Conservation (phyloP, 768 basidiomycete genomes). For the Russula lepida region DNA sequence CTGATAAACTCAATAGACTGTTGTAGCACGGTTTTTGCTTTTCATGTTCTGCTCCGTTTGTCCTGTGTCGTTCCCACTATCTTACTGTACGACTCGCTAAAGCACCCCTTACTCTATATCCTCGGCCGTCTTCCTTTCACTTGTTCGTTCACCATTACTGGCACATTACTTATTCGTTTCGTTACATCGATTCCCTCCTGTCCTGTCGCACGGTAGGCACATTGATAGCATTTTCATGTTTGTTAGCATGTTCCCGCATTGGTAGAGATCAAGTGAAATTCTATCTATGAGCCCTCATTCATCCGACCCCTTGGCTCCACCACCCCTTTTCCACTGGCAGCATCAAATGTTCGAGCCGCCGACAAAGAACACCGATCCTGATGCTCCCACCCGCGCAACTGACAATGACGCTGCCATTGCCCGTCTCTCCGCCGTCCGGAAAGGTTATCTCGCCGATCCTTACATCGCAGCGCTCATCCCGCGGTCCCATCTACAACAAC, state of each 20-base stretch:
- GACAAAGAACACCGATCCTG: constrained; percentile 32
- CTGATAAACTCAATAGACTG: constrained; percentile 43
- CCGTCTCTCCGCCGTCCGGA: constrained; percentile 75
- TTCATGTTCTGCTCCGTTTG: constrained; percentile 5
- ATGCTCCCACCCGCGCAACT: constrained; percentile 63
- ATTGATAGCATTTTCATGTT: not conserved
- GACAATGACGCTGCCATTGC: constrained; percentile 79
- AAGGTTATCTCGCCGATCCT: constrained; percentile 73
- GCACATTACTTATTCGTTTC: constrained; percentile 5
- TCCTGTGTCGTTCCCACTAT: constrained; percentile 8
- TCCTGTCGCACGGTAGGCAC: constrained; percentile 11
- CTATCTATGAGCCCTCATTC: not conserved
- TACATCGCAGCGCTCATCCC: constrained; percentile 63
- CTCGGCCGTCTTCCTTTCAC: constrained; percentile 8
- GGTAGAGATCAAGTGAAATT: constrained; percentile 4
- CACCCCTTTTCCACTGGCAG: no score
- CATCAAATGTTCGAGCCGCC: not conserved
- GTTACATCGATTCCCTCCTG: not conserved
- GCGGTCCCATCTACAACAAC: constrained; percentile 49
- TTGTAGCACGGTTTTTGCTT: constrained; percentile 10
- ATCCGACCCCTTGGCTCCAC: not conserved
- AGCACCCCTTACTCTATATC: constrained; percentile 16
- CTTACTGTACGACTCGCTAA: constrained; percentile 20
- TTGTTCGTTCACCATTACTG: constrained; percentile 14
- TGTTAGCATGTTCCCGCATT: not conserved